These are phyloP conservation scores for Apodospora peruviana DNA, from an alignment of 495 filamentous ascomycete genomes.

Conservation along the genomic window DNA sequence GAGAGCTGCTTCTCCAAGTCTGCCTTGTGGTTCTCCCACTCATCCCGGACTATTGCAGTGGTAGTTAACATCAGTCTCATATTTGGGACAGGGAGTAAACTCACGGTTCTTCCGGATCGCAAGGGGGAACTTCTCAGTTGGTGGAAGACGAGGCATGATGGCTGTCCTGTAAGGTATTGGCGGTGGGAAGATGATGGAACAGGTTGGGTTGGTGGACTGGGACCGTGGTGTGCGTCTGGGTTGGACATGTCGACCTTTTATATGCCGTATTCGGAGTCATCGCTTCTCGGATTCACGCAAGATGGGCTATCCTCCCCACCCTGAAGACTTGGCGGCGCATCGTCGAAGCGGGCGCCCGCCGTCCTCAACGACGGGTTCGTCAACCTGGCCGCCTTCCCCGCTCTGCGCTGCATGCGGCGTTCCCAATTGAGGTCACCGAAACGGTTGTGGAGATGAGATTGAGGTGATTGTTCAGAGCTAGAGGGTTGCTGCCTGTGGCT, in stretches of 20 bases:
- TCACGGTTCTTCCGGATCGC: constrained; percentile 47
- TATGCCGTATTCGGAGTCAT: no score
- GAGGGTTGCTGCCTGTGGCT: neutral
- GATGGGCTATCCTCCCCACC: no score
- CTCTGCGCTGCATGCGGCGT: no score
- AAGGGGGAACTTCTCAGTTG: constrained; percentile 49
- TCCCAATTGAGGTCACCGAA: constrained; percentile 9
- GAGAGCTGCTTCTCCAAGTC: constrained; percentile 39
- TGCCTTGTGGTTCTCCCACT: constrained; percentile 42
- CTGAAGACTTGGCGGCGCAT: no score
- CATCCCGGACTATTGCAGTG: constrained; percentile 40
- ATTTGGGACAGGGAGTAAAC: neutral
- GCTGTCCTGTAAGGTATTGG: neutral
- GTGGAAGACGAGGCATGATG: constrained; percentile 34
- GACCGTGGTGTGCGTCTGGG: no score
- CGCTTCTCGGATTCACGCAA: no score
- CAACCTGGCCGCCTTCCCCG: no score
- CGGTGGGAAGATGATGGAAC: neutral
- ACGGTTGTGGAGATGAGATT: constrained; percentile 9
- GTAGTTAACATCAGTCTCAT: neutral
- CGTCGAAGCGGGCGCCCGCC: no score
- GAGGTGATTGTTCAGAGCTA: neutral
- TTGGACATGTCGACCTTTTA: no score
- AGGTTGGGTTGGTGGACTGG: neutral
- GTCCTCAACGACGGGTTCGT: no score